A percentile compares a stretch with the other conserved stretches of the same genome.
These are phyloP conservation scores for Chlamydomonas sphaeroides DNA, from an alignment of 139 green algal genomes.

Conservation along the genomic window DNA sequence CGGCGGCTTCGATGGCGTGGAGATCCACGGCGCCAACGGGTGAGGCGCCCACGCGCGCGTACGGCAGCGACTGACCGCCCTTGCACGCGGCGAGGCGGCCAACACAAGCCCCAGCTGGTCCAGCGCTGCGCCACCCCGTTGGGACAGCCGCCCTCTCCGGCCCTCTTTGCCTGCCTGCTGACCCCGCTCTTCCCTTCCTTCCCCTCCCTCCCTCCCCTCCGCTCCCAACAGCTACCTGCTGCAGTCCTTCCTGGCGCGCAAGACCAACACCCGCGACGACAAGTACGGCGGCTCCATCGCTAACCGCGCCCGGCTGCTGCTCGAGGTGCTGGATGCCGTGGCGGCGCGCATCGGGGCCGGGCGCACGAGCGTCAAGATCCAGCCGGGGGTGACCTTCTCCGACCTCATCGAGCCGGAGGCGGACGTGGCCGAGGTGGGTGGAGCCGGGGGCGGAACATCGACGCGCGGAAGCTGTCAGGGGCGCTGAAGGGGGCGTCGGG, in stretches of 20 bases:
- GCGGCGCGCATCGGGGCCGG: constrained; percentile 40
- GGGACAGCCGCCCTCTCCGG: too few relatives aligned
- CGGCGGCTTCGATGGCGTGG: constrained; percentile 63
- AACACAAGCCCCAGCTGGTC: too few relatives aligned
- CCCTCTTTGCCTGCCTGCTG: too few relatives aligned
- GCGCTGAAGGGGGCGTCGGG: too few relatives aligned
- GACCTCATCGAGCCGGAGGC: constrained; percentile 52
- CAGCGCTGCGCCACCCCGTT: too few relatives aligned
- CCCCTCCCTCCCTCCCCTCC: too few relatives aligned
- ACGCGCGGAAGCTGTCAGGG: too few relatives aligned
- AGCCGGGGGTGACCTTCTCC: constrained; percentile 53
- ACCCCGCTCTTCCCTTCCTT: too few relatives aligned
- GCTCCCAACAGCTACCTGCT: constrained; percentile 67
- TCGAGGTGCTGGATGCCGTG: constrained; percentile 49
- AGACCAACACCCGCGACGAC: constrained; percentile 40
- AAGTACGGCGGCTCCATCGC: constrained; percentile 41
- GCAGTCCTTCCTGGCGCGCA: constrained; percentile 48
- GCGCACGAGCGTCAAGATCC: constrained; percentile 50
- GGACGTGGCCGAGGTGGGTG: constrained; percentile 28
- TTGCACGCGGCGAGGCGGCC: too few relatives aligned
- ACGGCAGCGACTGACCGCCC: too few relatives aligned
- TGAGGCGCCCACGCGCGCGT: too few relatives aligned
- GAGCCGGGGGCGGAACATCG: too few relatives aligned
- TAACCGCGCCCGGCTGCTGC: constrained; percentile 38
- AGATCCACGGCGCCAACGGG: constrained; percentile 65